Conservation (phyloP, 2,329 filamentous ascomycete genomes). For the Ustilaginoidea virens region DNA sequence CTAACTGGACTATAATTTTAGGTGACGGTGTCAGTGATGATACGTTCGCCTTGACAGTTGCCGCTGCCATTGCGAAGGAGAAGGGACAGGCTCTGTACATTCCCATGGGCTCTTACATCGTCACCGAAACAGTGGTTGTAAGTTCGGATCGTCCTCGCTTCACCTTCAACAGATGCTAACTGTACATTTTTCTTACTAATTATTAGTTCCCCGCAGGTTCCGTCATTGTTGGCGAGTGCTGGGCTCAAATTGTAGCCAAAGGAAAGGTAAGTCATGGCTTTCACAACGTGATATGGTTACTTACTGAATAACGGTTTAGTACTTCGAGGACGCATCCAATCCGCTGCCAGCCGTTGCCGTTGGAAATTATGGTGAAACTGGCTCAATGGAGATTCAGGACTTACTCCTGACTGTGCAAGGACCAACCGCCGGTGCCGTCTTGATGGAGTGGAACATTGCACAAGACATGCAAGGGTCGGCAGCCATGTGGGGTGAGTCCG, state of each 20-base stretch:
- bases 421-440: too few species aligned
- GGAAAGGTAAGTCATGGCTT: constrained; percentile 1
- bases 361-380: too few species aligned
- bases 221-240: constrained; percentile 1
- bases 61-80: background rate
- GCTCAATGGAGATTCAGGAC: too few species aligned
- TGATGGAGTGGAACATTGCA: too few species aligned
- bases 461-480: too few species aligned
- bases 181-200: background rate
- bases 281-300: background rate
- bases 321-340: background rate
- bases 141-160: background rate
- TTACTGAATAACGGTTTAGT: constrained; percentile 1
- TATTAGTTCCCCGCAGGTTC: background rate
- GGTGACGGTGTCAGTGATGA: constrained; percentile 1
- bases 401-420: too few species aligned
- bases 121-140: background rate
- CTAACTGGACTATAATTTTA: constrained; percentile 1
- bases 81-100: constrained; percentile 1
- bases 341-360: background rate
- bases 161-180: background rate
- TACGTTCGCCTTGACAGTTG: background rate
- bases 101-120: constrained; percentile 1
- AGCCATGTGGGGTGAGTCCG: too few species aligned
- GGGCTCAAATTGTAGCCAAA: constrained; percentile 1